phyloP scores from a whole-genome alignment of 805 yeast species.

The Zygosaccharomyces lentus region DNA sequence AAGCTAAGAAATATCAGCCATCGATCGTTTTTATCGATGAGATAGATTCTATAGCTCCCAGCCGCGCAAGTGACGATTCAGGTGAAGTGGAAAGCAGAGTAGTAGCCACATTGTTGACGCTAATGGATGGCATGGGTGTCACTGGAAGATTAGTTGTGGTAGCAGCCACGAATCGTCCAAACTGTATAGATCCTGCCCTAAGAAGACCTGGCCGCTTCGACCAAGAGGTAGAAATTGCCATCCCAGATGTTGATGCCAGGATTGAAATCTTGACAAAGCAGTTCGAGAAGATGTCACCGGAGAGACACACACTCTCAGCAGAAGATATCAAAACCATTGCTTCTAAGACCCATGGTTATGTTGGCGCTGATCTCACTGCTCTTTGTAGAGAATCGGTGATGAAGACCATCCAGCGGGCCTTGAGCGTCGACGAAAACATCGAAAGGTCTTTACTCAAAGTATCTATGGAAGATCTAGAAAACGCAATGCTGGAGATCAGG shows the following conservation, averaged over 20 bases:
- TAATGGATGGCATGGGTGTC: conserved; percentile 74
- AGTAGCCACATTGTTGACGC: conserved; percentile 79
- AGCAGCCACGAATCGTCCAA: conserved; percentile 73
- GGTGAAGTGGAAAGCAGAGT: conserved; percentile 90
- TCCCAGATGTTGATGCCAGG: conserved; percentile 83
- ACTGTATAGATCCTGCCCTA: conserved; percentile 63
- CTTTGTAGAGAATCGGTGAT: conserved; percentile 84
- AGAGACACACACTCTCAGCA: conserved; percentile 47
- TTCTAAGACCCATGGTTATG: conserved; percentile 88
- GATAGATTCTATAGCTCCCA: conserved; percentile 87
- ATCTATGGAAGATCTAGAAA: conserved; percentile 53
- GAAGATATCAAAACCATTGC: conserved; percentile 64
- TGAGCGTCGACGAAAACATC: conserved; percentile 27
- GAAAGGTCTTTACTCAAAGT: conserved; percentile 44
- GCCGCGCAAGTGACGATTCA: conserved; percentile 73
- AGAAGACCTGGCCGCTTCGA: conserved; percentile 88
- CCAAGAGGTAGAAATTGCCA: conserved; percentile 83
- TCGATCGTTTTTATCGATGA: conserved; percentile 87
- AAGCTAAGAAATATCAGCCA: conserved; percentile 84
- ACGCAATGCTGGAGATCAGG: conserved; percentile 71
- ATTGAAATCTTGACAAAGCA: conserved; percentile 64
- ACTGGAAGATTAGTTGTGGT: conserved; percentile 61
- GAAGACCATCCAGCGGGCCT: conserved; percentile 67
- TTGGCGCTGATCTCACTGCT: conserved; percentile 92
- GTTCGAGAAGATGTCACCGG: conserved; percentile 42